Conservation (phyloP, 108 stramenopile genomes). For the Nitzschia sp. region DNA sequence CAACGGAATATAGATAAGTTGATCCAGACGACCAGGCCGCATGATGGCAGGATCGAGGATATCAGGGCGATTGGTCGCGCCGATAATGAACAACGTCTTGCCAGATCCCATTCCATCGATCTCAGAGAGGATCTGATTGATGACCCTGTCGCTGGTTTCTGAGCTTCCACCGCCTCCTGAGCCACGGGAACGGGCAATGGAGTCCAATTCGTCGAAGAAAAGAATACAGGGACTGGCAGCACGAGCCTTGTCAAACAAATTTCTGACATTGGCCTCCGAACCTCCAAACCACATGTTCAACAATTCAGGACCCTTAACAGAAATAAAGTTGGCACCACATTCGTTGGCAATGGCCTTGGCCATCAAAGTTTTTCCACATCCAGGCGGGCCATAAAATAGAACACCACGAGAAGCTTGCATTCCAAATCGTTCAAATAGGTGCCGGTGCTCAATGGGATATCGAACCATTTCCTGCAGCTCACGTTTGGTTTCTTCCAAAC, state of each 20-base stretch:
- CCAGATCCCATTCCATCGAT: slow-evolving; percentile 97
- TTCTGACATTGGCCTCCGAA: slow-evolving; percentile 98
- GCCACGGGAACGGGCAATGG: slow-evolving; percentile 97
- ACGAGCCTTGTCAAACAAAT: slow-evolving; percentile 99
- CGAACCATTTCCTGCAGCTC: slow-evolving; percentile 98
- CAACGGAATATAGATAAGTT: slow-evolving; percentile 98
- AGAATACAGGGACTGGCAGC: slow-evolving; percentile 98
- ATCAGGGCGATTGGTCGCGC: slow-evolving; percentile 99
- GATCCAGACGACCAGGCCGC: slow-evolving; percentile 98
- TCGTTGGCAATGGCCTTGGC: slow-evolving; percentile 99
- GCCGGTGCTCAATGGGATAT: slow-evolving; percentile 97
- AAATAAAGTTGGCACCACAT: slow-evolving; percentile 99
- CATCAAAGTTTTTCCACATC: slow-evolving; percentile 98
- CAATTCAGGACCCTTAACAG: slow-evolving; percentile 99
- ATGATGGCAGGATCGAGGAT: slow-evolving; percentile 98
- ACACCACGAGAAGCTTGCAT: slow-evolving; percentile 96
- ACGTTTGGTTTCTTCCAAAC: slow-evolving; percentile 97
- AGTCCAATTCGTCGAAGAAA: slow-evolving; percentile 99
- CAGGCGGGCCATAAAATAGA: slow-evolving; percentile 98
- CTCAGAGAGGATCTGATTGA: slow-evolving; percentile 99
- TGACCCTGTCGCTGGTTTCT: slow-evolving; percentile 98
- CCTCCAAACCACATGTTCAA: slow-evolving; percentile 99
- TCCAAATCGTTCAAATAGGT: slow-evolving; percentile 95
- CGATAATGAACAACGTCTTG: slow-evolving; percentile 99
- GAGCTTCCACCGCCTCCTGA: slow-evolving; percentile 84